Evolutionary conservation across 306 rosid genomes (phyloP), one percentile per base, ranked within the genome.

Genomic region (Gynostemma pentaphyllum): DNA sequence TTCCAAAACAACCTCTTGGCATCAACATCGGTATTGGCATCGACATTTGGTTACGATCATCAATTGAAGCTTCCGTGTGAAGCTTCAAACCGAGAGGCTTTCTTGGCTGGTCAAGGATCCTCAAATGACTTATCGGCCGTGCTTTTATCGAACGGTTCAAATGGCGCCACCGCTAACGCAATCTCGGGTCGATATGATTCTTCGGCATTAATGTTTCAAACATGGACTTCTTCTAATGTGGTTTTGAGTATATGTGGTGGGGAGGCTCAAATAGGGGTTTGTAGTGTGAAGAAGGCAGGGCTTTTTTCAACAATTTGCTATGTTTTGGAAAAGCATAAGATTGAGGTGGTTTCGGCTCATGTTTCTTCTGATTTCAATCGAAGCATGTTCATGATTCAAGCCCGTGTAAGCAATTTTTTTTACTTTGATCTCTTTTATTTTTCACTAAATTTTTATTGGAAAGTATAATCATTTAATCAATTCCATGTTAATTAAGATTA

Each of bases 191-290:
- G 45, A 2, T 4, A n/a, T 27, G 14, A 16, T 45, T 27, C 10
- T 15, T 16, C 18, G 2, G 71, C 76, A 3, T 19, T 12, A 1
- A 45, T 0, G 8, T 80, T 88, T 34, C 73, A 88, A n/a, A 88
- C 88, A 0, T 83, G 83, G 85, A 28, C 68, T 40, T 70, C 86
- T 11, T 6, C 82, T 7, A 84, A 88, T 60, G 64, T 88, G 1
- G 87, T 80, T 0, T 3, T 86, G 70, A 86, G 69, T 53, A 15
- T 83, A 9, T 79, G 69, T n/a, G 90, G 88, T 4, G 69, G 52
- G 5, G 75, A 74, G n/a, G 98, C 98, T n/a, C 89, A 88, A 7
- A 77, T 83, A 42, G 56, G 71, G 65, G 70, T 88, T 2, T 88
- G 78, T 45, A 19, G 80, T 0, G 36, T 68, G 14, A 84, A 61